Conservation (phyloP, 129 eudicot species). For the Tagetes erecta region DNA sequence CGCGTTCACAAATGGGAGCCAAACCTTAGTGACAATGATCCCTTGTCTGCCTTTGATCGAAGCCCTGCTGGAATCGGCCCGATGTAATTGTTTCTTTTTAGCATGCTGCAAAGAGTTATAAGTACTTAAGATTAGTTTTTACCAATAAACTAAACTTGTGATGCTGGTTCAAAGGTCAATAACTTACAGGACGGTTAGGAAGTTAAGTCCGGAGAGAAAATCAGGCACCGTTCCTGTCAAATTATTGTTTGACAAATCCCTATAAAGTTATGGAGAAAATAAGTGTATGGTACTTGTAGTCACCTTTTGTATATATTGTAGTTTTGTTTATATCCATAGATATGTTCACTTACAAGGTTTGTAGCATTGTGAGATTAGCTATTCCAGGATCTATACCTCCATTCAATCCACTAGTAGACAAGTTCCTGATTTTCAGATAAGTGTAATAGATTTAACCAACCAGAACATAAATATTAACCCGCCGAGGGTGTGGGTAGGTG, state of each 20-base stretch:
- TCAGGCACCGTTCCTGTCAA: constrained; percentile 50
- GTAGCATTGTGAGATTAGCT: constrained; percentile 49
- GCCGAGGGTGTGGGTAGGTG: no score
- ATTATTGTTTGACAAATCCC: constrained; percentile 55
- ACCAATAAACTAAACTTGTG: neutral
- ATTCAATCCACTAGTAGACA: constrained; percentile 44
- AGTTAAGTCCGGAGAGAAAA: constrained; percentile 35
- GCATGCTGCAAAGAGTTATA: constrained; percentile 26
- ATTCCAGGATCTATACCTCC: constrained; percentile 39
- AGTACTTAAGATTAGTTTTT: neutral
- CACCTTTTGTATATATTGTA: neutral
- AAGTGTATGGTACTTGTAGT: neutral
- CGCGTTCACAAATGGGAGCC: neutral
- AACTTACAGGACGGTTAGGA: constrained; percentile 46
- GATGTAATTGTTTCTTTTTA: constrained; percentile 47
- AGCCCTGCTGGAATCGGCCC: constrained; percentile 51
- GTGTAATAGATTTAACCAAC: neutral
- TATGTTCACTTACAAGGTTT: constrained; percentile 44
- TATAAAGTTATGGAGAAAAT: constrained; percentile 21
- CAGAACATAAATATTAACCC: neutral
- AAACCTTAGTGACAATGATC: constrained; percentile 44
- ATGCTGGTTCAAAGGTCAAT: constrained; percentile 5
- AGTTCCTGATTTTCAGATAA: constrained; percentile 37
- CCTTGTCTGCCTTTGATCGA: constrained; percentile 37
- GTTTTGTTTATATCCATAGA: neutral